Evolutionary conservation across 768 basidiomycete species (phyloP).

Genomic region (Xerocomellus dryophilus): DNA sequence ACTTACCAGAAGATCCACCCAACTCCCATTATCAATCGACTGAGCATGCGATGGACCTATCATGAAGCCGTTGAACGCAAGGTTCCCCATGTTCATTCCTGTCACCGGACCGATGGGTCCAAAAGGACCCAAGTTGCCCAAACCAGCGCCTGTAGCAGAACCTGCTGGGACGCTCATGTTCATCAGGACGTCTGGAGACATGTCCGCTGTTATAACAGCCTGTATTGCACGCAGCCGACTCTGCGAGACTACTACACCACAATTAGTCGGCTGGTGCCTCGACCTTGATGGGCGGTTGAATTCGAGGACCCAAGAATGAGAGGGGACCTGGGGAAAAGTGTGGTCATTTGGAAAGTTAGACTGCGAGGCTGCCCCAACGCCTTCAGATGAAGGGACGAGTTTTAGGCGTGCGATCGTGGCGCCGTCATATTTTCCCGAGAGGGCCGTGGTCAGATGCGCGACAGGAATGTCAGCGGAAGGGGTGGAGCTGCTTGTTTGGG

Average conservation of each 20-base stretch:
- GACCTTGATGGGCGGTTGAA: conserved; percentile 46
- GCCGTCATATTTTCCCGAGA: conserved; percentile 44
- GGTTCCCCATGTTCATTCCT: conserved; percentile 24
- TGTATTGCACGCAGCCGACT: conserved; percentile 73
- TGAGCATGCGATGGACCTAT: conserved; percentile 23
- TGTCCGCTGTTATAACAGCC: conserved; percentile 46
- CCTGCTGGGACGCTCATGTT: conserved; percentile 17
- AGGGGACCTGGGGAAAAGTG: conserved; percentile 22
- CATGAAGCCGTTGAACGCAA: conserved; percentile 25
- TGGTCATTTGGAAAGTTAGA: conserved; percentile 24
- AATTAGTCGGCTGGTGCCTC: conserved; percentile 40
- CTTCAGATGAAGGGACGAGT: conserved; percentile 33
- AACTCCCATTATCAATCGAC: conserved; percentile 20
- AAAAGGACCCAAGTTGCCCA: conserved; percentile 27
- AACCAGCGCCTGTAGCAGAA: conserved; percentile 11
- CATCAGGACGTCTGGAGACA: conserved; percentile 25
- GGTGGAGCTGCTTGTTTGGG: conserved; percentile 15
- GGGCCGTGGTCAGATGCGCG: conserved; percentile 42
- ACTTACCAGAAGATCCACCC: conserved; percentile 33
- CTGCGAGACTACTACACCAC: conserved; percentile 71
- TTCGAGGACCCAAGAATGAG: conserved; percentile 63
- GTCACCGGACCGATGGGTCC: conserved; percentile 19
- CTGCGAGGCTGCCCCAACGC: conserved; percentile 7
- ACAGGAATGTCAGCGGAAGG: conserved; percentile 48
- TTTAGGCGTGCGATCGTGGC: conserved; percentile 54